phyloP scores from a whole-genome alignment of 768 basidiomycete species.

The Gymnopilus junonius region DNA sequence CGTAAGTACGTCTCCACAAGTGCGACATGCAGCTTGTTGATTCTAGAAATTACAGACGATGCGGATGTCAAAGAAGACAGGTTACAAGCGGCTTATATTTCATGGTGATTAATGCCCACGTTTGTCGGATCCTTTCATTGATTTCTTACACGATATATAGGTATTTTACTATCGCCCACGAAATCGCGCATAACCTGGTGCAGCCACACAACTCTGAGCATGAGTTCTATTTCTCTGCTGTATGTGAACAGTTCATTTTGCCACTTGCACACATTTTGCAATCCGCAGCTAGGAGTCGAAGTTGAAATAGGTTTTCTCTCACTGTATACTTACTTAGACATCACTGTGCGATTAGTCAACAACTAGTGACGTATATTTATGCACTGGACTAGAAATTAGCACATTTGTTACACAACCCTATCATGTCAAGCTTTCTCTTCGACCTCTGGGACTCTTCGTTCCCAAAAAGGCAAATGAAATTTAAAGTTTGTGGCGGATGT shows the following conservation, averaged over 20 bases:
- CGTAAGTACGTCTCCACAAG: slow-evolving; percentile 56
- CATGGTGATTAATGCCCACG: slow-evolving; percentile 54
- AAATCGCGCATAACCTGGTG: slow-evolving; percentile 91
- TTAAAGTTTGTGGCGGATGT: not conserved
- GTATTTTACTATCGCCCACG: slow-evolving; percentile 93
- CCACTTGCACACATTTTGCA: slow-evolving; percentile 35
- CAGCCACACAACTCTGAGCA: slow-evolving; percentile 89
- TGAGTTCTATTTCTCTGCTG: slow-evolving; percentile 92
- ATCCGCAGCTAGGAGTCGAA: not conserved
- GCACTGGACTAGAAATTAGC: too few relatives aligned
- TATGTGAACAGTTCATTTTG: slow-evolving; percentile 72
- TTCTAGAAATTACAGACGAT: slow-evolving; percentile 57
- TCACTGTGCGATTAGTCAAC: too few relatives aligned
- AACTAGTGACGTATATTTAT: too few relatives aligned
- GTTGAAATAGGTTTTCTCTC: not conserved
- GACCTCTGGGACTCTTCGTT: not conserved
- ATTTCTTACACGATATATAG: slow-evolving; percentile 34
- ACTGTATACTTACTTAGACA: too few relatives aligned
- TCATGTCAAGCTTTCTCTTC: too few relatives aligned
- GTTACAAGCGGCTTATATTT: slow-evolving; percentile 69
- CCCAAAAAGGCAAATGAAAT: not conserved
- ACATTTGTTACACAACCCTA: too few relatives aligned
- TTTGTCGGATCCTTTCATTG: not conserved
- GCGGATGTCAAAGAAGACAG: slow-evolving; percentile 58
- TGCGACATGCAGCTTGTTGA: not conserved